Conservation (phyloP, 805 yeast species). For the Metschnikowia kofuensis region DNA sequence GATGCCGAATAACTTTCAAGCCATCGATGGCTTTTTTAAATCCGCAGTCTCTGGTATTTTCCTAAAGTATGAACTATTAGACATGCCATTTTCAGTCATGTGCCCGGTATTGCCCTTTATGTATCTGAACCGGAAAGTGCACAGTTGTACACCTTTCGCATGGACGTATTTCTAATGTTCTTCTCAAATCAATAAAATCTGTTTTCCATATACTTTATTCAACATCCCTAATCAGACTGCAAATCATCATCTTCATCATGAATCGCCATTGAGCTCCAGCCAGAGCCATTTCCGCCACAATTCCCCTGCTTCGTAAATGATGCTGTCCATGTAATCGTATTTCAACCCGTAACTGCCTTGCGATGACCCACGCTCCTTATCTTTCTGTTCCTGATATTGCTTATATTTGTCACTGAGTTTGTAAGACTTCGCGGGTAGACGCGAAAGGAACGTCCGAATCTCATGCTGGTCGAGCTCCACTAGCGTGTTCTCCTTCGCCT, state of each 20-base stretch:
- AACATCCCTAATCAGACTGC: too few relatives aligned
- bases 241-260: not conserved
- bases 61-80: too few relatives aligned
- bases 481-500: constrained; percentile 72
- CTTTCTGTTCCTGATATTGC: constrained; percentile 26
- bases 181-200: too few relatives aligned
- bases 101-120: too few relatives aligned
- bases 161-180: too few relatives aligned
- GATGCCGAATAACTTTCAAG: too few relatives aligned
- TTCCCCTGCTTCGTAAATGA: constrained; percentile 78
- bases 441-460: constrained; percentile 71
- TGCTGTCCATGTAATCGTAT: constrained; percentile 63
- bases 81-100: too few relatives aligned
- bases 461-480: constrained; percentile 90
- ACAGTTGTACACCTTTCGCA: too few relatives aligned
- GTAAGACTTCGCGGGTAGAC: constrained; percentile 48
- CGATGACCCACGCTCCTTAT: constrained; percentile 20
- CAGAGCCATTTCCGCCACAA: constrained; percentile 82
- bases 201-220: too few relatives aligned
- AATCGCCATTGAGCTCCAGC: constrained; percentile 36
- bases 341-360: constrained; percentile 10
- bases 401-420: constrained; percentile 32
- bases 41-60: too few relatives aligned
- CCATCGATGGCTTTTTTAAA: too few relatives aligned
- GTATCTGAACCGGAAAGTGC: too few relatives aligned